These are phyloP conservation scores for Liquidambar formosana DNA, from an alignment of 164 flowering plant species.

Conservation along the genomic window DNA sequence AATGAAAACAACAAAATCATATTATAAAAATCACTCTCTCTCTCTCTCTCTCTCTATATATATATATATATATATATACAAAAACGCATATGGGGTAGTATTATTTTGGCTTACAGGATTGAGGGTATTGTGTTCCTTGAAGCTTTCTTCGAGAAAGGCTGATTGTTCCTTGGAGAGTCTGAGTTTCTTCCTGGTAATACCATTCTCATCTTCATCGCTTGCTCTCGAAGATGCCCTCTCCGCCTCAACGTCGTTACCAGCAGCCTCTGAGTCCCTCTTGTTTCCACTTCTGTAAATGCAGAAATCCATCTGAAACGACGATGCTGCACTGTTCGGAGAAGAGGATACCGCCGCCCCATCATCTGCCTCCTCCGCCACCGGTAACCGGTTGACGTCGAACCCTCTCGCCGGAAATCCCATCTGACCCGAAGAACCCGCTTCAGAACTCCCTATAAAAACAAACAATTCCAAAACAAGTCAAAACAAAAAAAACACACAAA, in stretches of 20 bases:
- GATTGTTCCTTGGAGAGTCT: slow-evolving; percentile 16
- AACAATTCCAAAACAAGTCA: background rate
- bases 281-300: slow-evolving; percentile 2
- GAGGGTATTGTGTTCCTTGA: slow-evolving; percentile 18
- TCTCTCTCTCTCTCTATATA: no score
- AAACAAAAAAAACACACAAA: background rate
- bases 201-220: slow-evolving; percentile 8
- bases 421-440: slow-evolving; percentile 26
- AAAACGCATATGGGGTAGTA: no score
- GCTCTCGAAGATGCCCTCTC: slow-evolving; percentile 19
- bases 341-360: slow-evolving; percentile 5
- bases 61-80: background rate
- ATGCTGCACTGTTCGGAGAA: slow-evolving; percentile 20
- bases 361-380: slow-evolving; percentile 9
- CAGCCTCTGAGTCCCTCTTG: slow-evolving; percentile 1
- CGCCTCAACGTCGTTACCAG: slow-evolving; percentile 10
- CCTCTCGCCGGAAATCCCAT: slow-evolving; percentile 9
- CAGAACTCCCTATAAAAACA: slow-evolving; percentile 25
- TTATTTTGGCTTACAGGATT: slow-evolving; percentile 10
- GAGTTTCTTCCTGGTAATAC: slow-evolving; percentile 10
- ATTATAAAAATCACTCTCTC: no score
- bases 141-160: slow-evolving; percentile 19
- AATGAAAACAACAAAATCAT: background rate
- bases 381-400: slow-evolving; percentile 22
- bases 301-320: slow-evolving; percentile 24